Conservation (phyloP, 2,329 filamentous ascomycete genomes). For the Penicillium hordei region DNA sequence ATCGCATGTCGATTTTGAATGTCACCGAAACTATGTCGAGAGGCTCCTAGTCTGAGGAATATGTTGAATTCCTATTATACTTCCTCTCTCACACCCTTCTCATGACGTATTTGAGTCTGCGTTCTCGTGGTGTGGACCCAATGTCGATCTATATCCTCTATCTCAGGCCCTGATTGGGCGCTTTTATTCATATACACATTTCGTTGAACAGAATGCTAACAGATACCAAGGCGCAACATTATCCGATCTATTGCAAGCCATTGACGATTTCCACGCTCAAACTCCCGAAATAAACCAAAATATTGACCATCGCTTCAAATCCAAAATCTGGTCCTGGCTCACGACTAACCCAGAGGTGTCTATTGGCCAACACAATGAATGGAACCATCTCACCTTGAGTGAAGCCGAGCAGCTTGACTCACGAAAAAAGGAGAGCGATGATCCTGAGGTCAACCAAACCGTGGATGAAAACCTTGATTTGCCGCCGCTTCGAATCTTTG, state of each 20-base stretch:
- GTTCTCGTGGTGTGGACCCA: neutral
- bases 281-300: slow-evolving; percentile 13
- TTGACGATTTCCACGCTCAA: slow-evolving; percentile 38
- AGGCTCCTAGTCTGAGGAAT: neutral
- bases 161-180: slow-evolving; percentile 1
- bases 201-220: slow-evolving; percentile 21
- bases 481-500: slow-evolving; percentile 44
- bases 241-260: slow-evolving; percentile 36
- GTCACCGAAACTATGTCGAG: neutral
- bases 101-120: neutral
- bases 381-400: slow-evolving; percentile 43
- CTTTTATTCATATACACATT: neutral
- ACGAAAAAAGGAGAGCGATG: neutral
- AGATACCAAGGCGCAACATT: slow-evolving; percentile 35
- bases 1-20: slow-evolving; percentile 2
- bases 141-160: neutral
- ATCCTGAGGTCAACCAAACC: neutral
- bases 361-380: slow-evolving; percentile 45
- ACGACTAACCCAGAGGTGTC: slow-evolving; percentile 56
- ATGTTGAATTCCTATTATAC: neutral
- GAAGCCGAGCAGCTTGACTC: slow-evolving; percentile 36
- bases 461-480: neutral
- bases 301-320: slow-evolving; percentile 54
- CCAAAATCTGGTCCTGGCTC: slow-evolving; percentile 60
- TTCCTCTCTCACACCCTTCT: neutral